These are phyloP conservation scores for Diutina neorugosa DNA, from an alignment of 1,139 yeast species.

Conservation along the genomic window DNA sequence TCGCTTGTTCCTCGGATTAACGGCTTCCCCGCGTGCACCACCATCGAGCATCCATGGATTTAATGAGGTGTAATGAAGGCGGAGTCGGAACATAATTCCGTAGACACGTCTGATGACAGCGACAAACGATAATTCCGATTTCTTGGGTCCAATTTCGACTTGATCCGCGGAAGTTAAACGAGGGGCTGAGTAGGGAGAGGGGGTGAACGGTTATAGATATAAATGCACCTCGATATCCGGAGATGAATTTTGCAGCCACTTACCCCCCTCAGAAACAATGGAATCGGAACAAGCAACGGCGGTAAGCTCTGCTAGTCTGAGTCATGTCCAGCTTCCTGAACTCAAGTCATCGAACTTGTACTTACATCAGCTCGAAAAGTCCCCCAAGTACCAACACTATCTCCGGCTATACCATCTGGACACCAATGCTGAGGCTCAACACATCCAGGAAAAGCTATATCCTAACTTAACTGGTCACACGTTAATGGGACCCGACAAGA, in stretches of 20 bases:
- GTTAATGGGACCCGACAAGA: not conserved
- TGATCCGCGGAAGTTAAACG: no score
- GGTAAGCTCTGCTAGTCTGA: not conserved
- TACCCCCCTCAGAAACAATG: not conserved
- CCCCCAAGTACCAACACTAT: not conserved
- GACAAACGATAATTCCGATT: no score
- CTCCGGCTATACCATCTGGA: not conserved
- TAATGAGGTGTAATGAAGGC: no score
- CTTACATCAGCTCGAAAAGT: not conserved
- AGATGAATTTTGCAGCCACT: no score
- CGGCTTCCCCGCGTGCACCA: no score
- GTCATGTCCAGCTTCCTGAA: not conserved
- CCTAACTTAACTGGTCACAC: not conserved
- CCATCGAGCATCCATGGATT: no score
- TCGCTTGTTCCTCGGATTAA: no score
- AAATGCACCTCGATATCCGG: not conserved
- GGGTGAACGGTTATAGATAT: no score
- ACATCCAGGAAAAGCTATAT: not conserved
- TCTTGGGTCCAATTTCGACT: no score
- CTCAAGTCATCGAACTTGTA: not conserved
- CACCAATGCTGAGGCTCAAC: not conserved
- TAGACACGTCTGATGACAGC: no score
- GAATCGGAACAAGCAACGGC: not conserved
- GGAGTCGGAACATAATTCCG: no score
- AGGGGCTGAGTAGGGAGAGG: no score